Percentiles rank a stretch among this genome's conserved stretches.
phyloP scores from a whole-genome alignment of 2,329 filamentous ascomycete genomes.

The Fusarium pilosicola region DNA sequence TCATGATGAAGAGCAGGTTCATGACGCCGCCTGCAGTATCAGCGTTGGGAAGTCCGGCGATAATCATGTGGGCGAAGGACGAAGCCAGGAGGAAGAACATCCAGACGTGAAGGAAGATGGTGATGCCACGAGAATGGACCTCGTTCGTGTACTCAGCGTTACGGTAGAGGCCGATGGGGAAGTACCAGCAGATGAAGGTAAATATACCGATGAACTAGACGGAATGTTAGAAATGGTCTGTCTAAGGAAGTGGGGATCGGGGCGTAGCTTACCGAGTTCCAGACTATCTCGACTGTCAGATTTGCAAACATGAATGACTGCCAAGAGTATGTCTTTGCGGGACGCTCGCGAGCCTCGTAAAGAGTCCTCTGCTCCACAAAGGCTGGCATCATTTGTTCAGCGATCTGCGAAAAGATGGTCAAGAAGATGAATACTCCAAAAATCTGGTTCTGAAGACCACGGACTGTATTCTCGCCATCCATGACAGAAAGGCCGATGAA shows the following conservation, averaged over 20 bases:
- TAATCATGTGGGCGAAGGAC: conserved; percentile 72
- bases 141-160: conserved; percentile 65
- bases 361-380: conserved; percentile 75
- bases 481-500: conserved; percentile 78
- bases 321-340: conserved; percentile 75
- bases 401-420: conserved; percentile 73
- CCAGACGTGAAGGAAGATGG: conserved; percentile 71
- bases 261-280: conserved; percentile 66
- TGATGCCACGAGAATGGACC: conserved; percentile 60
- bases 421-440: conserved; percentile 78
- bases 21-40: conserved; percentile 73
- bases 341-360: conserved; percentile 75
- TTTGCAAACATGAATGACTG: conserved; percentile 73
- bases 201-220: conserved; percentile 52
- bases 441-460: conserved; percentile 76
- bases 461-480: conserved; percentile 66
- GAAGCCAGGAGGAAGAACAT: conserved; percentile 72
- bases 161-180: conserved; percentile 70
- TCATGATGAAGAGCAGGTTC: conserved; percentile 70
- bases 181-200: conserved; percentile 74
- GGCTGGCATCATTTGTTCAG: conserved; percentile 75
- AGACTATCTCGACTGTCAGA: conserved; percentile 70
- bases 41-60: conserved; percentile 70
- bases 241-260: accelerated
- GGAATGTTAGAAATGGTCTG: not conserved